A percentile compares a stretch with the other conserved stretches of the same genome.
Evolutionary conservation across 108 stramenopile species (phyloP).

Genomic region (Bacterosira constricta): DNA sequence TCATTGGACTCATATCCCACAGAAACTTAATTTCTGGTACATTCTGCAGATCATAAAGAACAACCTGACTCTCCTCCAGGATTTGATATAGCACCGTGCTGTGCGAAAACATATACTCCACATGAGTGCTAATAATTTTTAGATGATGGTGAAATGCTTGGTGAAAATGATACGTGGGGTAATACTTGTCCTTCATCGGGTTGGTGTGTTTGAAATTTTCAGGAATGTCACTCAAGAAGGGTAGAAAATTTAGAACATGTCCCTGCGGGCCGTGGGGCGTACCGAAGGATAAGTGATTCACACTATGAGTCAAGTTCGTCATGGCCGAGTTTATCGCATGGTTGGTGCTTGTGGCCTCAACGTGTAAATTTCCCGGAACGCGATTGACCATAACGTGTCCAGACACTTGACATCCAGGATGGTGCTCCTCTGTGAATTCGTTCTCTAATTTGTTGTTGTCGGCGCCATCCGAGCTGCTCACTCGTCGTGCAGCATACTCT

Average conservation of each 20-base stretch:
- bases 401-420: constrained; percentile 88
- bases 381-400: constrained; percentile 91
- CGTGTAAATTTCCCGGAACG: constrained; percentile 97
- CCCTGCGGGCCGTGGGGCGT: constrained; percentile 13
- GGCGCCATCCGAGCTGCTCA: constrained; percentile 28
- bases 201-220: constrained; percentile 74
- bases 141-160: constrained; percentile 96
- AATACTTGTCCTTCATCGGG: constrained; percentile 80
- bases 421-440: constrained; percentile 64
- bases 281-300: constrained; percentile 92
- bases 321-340: constrained; percentile 92
- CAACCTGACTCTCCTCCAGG: constrained; percentile 85
- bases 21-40: constrained; percentile 89
- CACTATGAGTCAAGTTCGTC: constrained; percentile 93
- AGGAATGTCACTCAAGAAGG: constrained; percentile 58
- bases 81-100: constrained; percentile 75
- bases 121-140: constrained; percentile 92
- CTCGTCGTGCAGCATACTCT: constrained; percentile 71
- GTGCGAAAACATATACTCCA: constrained; percentile 38
- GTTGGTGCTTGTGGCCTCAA: constrained; percentile 92
- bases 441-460: constrained; percentile 45
- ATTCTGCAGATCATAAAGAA: constrained; percentile 71
- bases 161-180: constrained; percentile 74
- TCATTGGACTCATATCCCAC: constrained; percentile 93
- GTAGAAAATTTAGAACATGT: constrained; percentile 1